Conservation (phyloP, 306 rosid species). For the Pyrus bretschneideri region DNA sequence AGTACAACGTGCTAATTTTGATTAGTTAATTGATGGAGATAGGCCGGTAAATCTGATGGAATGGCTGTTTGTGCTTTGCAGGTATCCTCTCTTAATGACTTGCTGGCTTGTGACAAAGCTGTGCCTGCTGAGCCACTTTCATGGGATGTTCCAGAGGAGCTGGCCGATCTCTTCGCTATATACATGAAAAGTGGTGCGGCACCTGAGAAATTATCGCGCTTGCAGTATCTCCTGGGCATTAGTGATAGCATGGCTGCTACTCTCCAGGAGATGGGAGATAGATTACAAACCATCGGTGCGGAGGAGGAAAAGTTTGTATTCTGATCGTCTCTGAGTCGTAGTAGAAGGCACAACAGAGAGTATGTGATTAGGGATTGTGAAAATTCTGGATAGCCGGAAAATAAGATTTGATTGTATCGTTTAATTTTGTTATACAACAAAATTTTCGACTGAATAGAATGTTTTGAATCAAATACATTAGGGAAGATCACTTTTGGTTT, state of each 20-base stretch:
- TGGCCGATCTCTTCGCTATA: slow-evolving; percentile 66
- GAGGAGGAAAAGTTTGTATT: slow-evolving; percentile 91
- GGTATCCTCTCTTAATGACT: slow-evolving; percentile 61
- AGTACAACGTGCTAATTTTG: neutral
- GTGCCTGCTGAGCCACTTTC: slow-evolving; percentile 44
- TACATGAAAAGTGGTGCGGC: slow-evolving; percentile 60
- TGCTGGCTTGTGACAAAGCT: slow-evolving; percentile 60
- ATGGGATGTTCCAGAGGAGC: slow-evolving; percentile 75
- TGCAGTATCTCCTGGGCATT: slow-evolving; percentile 86
- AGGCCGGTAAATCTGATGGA: neutral
- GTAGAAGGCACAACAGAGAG: neutral
- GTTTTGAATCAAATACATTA: neutral
- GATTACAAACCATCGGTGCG: slow-evolving; percentile 31
- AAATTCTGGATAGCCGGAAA: neutral
- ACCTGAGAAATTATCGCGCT: slow-evolving; percentile 69
- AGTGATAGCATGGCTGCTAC: slow-evolving; percentile 65
- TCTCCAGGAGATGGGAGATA: slow-evolving; percentile 62
- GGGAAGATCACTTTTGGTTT: neutral
- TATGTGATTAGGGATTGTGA: slow-evolving; percentile 6
- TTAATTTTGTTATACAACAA: neutral
- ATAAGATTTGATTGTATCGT: neutral
- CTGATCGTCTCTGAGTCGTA: slow-evolving; percentile 17
- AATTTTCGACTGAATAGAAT: neutral
- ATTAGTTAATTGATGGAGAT: neutral
- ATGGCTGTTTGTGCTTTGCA: slow-evolving; percentile 10